Percentiles rank a stretch among this genome's conserved stretches.
These are phyloP conservation scores for Ormosia emarginata DNA, from an alignment of 306 rosid genomes.

Conservation along the genomic window DNA sequence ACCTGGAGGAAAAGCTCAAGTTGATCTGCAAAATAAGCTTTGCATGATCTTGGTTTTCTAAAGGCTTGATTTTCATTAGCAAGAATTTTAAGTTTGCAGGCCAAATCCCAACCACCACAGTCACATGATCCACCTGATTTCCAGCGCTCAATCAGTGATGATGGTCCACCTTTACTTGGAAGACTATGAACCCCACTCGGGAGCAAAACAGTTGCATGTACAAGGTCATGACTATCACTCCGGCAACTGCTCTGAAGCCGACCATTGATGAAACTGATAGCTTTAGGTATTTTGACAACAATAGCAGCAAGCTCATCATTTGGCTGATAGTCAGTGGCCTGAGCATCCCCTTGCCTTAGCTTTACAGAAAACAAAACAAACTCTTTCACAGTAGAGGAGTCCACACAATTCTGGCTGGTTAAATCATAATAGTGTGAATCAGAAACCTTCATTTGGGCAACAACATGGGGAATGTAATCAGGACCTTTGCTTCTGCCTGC, in stretches of 20 bases:
- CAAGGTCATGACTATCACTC: conserved; percentile 28
- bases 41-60: conserved; percentile 41
- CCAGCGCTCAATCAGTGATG: conserved; percentile 94
- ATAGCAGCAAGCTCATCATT: conserved; percentile 85
- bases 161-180: conserved; percentile 94
- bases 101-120: conserved; percentile 99
- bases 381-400: conserved; percentile 47
- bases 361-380: conserved; percentile 76
- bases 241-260: conserved; percentile 21
- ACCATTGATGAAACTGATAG: conserved; percentile 16
- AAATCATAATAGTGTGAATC: conserved; percentile 45
- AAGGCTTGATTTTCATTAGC: conserved; percentile 43
- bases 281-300: conserved; percentile 60
- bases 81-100: conserved; percentile 71
- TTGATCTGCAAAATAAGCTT: conserved; percentile 39
- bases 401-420: conserved; percentile 20
- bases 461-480: conserved; percentile 58
- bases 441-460: conserved; percentile 90
- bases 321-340: conserved; percentile 65
- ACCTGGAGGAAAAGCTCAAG: conserved; percentile 82
- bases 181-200: conserved; percentile 88
- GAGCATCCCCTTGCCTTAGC: conserved; percentile 46
- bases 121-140: conserved; percentile 89
- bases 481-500: conserved; percentile 65
- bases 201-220: conserved; percentile 68